Evolutionary conservation across 179 eudicot genomes (phyloP), one percentile per base, ranked within the genome.

Genomic region (Sideroxylon spinosum): DNA sequence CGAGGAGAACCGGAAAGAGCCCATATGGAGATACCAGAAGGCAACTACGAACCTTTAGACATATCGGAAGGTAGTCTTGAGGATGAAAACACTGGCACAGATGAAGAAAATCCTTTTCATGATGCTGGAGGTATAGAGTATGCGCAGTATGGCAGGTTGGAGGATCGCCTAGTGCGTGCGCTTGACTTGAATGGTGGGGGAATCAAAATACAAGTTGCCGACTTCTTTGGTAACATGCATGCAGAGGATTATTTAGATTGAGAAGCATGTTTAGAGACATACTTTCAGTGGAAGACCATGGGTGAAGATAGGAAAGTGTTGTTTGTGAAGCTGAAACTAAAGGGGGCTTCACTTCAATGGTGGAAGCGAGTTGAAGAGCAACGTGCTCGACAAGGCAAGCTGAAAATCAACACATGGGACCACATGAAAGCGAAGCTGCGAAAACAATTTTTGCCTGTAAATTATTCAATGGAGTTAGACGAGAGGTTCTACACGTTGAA

Each of bases 361-460:
- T 69, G 73, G 26, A 46, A 69, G 56, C 7, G 26, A 69, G 73
- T 69, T 44, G 6, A 17, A 69, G 56, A 44, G 26, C 25, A 44
- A 10, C 23, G 50, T 12, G 19, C 72, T 0, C 23, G 50, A 68
- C 23, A 32, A 32, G 37, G 73, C 3, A 69, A 46, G 73, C 26
- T 0, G 19, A 69, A 46, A 69, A 44, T 69, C 55, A 69, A 19
- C 37, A 46, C 56, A 9, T 69, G 73, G 73, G 28, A 48, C 19
- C 56, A 69, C 14, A 19, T 69, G 73, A 69, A 69, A 12, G 13
- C 26, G 4, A 69, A 69, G 26, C 4, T 69, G 56, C 12, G 5
- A 2, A 69, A 37, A 25, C 76, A 76, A 49, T 76, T 76, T 76
- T 29, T 76, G 25, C 79, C 72, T 11, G 44, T 72, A n/a, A 62